These are phyloP conservation scores for Lactarius akahatsu DNA, from an alignment of 768 basidiomycete genomes.

Conservation along the genomic window DNA sequence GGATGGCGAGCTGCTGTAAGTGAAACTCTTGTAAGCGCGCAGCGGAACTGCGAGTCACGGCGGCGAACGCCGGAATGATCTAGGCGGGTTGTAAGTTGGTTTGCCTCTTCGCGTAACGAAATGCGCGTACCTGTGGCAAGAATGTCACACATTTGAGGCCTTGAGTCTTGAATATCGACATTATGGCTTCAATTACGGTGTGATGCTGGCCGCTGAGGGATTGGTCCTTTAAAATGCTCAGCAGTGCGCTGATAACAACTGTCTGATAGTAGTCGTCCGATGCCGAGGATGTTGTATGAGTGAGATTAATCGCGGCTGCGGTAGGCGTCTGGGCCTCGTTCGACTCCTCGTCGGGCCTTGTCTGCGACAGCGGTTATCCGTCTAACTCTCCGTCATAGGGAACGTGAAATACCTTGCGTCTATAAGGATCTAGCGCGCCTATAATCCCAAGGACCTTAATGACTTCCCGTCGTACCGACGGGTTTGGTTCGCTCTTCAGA, in stretches of 20 bases:
- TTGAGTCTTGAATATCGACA: conserved; percentile 99
- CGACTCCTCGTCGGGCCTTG: conserved; percentile 62
- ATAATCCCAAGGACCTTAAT: conserved; percentile 95
- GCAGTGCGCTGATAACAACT: conserved; percentile 85
- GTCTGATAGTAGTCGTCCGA: conserved; percentile 98
- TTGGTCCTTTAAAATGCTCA: conserved; percentile 86
- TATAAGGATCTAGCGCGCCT: conserved; percentile 94
- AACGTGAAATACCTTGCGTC: conserved; percentile 67
- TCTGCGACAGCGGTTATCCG: conserved; percentile 37
- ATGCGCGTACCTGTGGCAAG: conserved; percentile 72
- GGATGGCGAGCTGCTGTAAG: conserved; percentile 91
- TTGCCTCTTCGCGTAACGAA: background rate
- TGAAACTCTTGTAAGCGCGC: conserved; percentile 90
- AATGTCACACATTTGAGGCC: conserved; percentile 95
- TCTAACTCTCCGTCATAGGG: background rate
- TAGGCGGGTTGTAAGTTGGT: conserved; percentile 32
- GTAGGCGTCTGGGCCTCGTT: conserved; percentile 52
- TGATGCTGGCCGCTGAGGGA: conserved; percentile 85
- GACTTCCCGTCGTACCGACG: conserved; percentile 77
- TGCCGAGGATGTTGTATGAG: conserved; percentile 58
- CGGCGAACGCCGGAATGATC: conserved; percentile 95
- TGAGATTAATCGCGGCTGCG: conserved; percentile 63
- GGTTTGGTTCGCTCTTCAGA: conserved; percentile 74
- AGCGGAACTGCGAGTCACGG: conserved; percentile 78
- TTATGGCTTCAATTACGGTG: conserved; percentile 94